Evolutionary conservation across 148 eudicot genomes (phyloP), one percentile per base, ranked within the genome.

Genomic region (Nyssa sinensis): DNA sequence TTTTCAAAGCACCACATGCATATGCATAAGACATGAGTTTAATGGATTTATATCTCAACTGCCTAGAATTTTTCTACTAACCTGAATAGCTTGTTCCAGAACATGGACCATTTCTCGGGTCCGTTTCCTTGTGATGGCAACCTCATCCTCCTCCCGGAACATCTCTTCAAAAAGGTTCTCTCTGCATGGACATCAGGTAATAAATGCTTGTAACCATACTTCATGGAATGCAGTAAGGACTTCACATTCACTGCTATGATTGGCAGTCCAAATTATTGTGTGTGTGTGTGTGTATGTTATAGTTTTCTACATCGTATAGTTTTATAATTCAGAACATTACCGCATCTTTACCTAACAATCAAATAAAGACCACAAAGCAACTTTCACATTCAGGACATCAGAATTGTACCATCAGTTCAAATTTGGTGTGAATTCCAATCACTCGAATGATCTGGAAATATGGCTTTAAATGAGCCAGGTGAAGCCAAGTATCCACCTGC

Each of bases 151-250:
- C 37, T 72, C 75, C 28, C 12, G 66, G 55, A 72, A 61, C 75
- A 72, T 35, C 66, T 60, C 75, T 39, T 72, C 75, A 37, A 71
- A 59, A 71, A 35, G 75, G 34, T 24, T 61, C 35, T 72, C 75
- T 37, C 75, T 72, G 75, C 10, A 7, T 17, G n/a, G 25, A 32
- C 49, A 66, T 2, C 69, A 65, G 12, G 19, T 23, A 7, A 64
- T 1, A 33, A 64, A 64, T 29, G 9, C 16, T 16, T 19, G 8
- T 29, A 61, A 32, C 37, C 37, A 17, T 63, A 4, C 2, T 63
- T 32, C n/a, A 32, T 25, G 66, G 3, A 63, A 31, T 3, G 21
- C 21, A 63, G 24, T n/a, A n/a, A 63, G 66, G 3, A 6, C 66
- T 14, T 27, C 64, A 61, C 31, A 35, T 35, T 7, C 11, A 13